Percentiles rank a stretch among this genome's conserved stretches.
phyloP scores from a whole-genome alignment of 108 stramenopile species.

The Pseudonitzschia multiseries region DNA sequence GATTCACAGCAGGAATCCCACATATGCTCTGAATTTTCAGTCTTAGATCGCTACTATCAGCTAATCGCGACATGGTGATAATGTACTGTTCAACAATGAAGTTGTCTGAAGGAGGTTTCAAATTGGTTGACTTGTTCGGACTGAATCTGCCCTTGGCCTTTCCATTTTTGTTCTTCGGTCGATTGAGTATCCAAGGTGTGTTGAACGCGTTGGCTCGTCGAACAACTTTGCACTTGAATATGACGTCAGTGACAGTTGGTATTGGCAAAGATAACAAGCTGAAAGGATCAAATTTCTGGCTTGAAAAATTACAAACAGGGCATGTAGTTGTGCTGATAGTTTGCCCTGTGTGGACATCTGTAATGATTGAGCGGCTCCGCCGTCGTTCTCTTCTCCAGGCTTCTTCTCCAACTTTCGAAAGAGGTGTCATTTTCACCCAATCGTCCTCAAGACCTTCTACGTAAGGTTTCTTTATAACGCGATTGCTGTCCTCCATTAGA shows the following conservation, averaged over 20 bases:
- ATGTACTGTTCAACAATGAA: constrained; percentile 72
- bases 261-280: constrained; percentile 90
- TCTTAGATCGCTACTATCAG: constrained; percentile 81
- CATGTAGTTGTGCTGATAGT: constrained; percentile 85
- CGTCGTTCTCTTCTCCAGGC: constrained; percentile 73
- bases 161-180: constrained; percentile 30
- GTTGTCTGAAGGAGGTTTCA: constrained; percentile 66
- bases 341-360: constrained; percentile 85
- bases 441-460: constrained; percentile 88
- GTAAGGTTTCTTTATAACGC: constrained; percentile 89
- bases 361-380: constrained; percentile 77
- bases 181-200: constrained; percentile 64
- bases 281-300: constrained; percentile 94
- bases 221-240: constrained; percentile 73
- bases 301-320: constrained; percentile 69
- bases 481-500: constrained; percentile 94
- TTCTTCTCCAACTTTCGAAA: constrained; percentile 77
- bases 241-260: constrained; percentile 85
- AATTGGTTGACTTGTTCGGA: not conserved
- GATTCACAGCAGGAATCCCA: constrained; percentile 60
- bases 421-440: constrained; percentile 59
- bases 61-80: constrained; percentile 79
- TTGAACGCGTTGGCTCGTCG: constrained; percentile 75
- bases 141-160: constrained; percentile 31
- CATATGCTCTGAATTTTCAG: constrained; percentile 73